Evolutionary conservation across 2,329 filamentous ascomycete species (phyloP), one percentile per base, ranked within the genome.

Genomic region (Phyllachora maydis): DNA sequence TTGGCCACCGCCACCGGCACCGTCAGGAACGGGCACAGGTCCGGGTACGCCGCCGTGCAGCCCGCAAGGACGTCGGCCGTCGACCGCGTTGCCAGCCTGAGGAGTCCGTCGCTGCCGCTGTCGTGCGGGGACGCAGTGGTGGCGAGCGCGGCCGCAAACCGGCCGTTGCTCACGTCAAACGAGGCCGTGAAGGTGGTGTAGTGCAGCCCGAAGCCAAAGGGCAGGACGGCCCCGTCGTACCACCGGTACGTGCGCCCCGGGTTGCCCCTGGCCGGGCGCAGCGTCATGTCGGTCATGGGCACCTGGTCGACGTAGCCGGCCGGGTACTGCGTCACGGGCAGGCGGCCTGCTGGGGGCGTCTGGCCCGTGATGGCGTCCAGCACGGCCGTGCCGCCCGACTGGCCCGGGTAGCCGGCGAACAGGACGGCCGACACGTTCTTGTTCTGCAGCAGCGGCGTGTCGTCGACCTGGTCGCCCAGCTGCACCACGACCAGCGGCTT

Each of bases 361-460:
- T 43, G 45, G 2, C 65, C 65, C 10, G 48, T 55, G 18, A 68
- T 28, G 23, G 67, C 47, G 27, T 65, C 50, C 21, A 65, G 41
- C 5, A 67, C 38, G 0, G 64, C 65, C 4, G 44, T 41, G 5
- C 65, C 65, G 10, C 65, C 65, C 21, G 57, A 54, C 38, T 69
- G 64, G 2, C 65, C 63, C 0, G 65, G 64, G 29, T 61, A 68
- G 1, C 61, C 59, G 1, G 49, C 57, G 64, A 64, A 69, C 1
- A 69, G 33, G 1, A 70, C 37, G 1, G 56, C 48, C 21, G 47
- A 51, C 27, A 68, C 49, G 24, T 53, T 52, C 3, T 39, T 29
- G 26, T 59, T 56, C 4, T 41, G 39, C 8, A 58, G 36, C 6
- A 67, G 35, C 3, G 57, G 46, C 0, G 54, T 46, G 28, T 52